Percentiles rank a stretch among this genome's conserved stretches.
Conservation (phyloP, 306 rosid genomes). For the Prunus persica region DNA sequence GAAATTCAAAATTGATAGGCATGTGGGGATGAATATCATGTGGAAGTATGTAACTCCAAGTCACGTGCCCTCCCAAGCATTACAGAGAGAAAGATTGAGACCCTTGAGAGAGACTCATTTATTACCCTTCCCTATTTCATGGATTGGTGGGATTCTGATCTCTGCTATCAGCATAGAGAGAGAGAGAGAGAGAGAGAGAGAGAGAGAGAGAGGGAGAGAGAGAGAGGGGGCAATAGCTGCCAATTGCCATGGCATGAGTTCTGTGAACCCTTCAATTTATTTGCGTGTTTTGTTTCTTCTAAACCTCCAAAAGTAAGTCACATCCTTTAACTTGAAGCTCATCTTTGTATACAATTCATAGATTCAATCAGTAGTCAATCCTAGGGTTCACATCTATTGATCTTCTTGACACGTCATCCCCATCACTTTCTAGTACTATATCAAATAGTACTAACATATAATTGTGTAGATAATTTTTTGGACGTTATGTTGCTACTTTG, state of each 20-base stretch:
- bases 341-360: background rate
- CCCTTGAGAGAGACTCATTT: constrained; percentile 22
- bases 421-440: background rate
- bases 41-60: constrained; percentile 27
- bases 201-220: background rate
- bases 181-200: background rate
- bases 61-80: constrained; percentile 42
- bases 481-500: too few species aligned
- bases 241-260: background rate
- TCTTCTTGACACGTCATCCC: background rate
- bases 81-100: constrained; percentile 39
- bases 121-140: background rate
- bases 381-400: background rate
- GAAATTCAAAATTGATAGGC: constrained; percentile 18
- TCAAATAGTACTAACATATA: too few species aligned
- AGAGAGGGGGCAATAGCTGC: background rate
- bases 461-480: too few species aligned
- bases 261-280: background rate
- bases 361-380: background rate
- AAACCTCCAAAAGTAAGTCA: constrained; percentile 27
- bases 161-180: background rate
- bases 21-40: constrained; percentile 25
- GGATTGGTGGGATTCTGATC: constrained; percentile 10
- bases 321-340: constrained; percentile 9
- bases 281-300: constrained; percentile 1